Percentiles rank a stretch among this genome's conserved stretches.
Evolutionary conservation across 1,139 yeast species (phyloP).

Genomic region (Suhomyces kunorum): DNA sequence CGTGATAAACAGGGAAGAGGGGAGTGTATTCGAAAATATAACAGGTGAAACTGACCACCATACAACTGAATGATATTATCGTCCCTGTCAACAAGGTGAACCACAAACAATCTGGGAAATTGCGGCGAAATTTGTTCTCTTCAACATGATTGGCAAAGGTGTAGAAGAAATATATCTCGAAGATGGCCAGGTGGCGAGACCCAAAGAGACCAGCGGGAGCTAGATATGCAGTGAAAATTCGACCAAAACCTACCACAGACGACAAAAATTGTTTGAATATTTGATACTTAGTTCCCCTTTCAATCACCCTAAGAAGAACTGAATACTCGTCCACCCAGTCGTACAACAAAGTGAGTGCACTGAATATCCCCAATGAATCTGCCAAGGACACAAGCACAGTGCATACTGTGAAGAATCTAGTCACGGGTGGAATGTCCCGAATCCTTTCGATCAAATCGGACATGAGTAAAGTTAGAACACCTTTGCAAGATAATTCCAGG

Average conservation of each 20-base stretch:
- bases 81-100: constrained; percentile 53
- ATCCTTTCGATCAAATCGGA: constrained; percentile 1
- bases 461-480: no score
- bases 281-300: constrained; percentile 7
- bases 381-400: constrained; percentile 33
- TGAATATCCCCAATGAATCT: background rate
- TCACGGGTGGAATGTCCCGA: constrained; percentile 47
- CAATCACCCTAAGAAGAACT: background rate
- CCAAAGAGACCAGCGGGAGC: constrained; percentile 37
- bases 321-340: background rate
- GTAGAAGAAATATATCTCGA: constrained; percentile 59
- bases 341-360: background rate
- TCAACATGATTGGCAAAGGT: constrained; percentile 59
- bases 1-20: constrained; percentile 32
- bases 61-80: constrained; percentile 36
- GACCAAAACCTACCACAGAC: constrained; percentile 37
- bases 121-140: constrained; percentile 52
- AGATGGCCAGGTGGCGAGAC: constrained; percentile 36
- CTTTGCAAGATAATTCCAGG: no score
- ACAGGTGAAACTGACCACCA: constrained; percentile 24
- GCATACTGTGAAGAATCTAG: constrained; percentile 45
- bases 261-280: constrained; percentile 11
- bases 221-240: constrained; percentile 52
- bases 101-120: constrained; percentile 58
- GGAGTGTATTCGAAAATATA: constrained; percentile 23